Conservation (phyloP, 1,284 basidiomycete genomes). For the Coriolopsis trogii region DNA sequence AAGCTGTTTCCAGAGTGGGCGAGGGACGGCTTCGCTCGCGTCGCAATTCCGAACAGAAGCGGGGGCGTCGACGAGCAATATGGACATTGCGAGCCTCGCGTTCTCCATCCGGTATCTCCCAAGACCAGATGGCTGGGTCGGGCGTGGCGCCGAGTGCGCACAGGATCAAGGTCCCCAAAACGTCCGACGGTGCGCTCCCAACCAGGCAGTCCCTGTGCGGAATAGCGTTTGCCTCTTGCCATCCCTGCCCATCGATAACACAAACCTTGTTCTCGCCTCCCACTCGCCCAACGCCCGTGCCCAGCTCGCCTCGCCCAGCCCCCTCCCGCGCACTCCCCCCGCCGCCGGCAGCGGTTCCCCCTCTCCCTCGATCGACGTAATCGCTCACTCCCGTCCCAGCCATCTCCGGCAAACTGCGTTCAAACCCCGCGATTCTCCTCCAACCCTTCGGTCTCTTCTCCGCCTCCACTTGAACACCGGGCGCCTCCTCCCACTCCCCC, state of each 20-base stretch:
- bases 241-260: slow-evolving; percentile 11
- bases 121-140: slow-evolving; percentile 3
- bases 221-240: slow-evolving; percentile 2
- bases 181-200: slow-evolving; percentile 8
- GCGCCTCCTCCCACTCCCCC: too few relatives aligned
- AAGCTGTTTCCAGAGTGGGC: slow-evolving; percentile 18
- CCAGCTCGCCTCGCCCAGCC: not conserved
- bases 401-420: slow-evolving; percentile 4
- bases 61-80: slow-evolving; percentile 13
- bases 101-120: slow-evolving; percentile 17
- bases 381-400: slow-evolving; percentile 3
- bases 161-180: slow-evolving; percentile 16
- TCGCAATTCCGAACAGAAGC: slow-evolving; percentile 24
- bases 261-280: not conserved
- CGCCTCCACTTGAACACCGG: slow-evolving; percentile 11
- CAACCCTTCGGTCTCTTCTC: not conserved
- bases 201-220: slow-evolving; percentile 2
- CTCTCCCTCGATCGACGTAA: slow-evolving; percentile 9
- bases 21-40: slow-evolving; percentile 13
- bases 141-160: slow-evolving; percentile 8
- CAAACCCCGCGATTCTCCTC: slow-evolving; percentile 9
- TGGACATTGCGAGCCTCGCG: slow-evolving; percentile 13
- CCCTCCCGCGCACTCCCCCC: slow-evolving; percentile 8
- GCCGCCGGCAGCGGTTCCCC: slow-evolving; percentile 4
- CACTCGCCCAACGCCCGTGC: not conserved